A percentile compares a stretch with the other conserved stretches of the same genome.
Conservation (phyloP, 2,329 filamentous ascomycete species). For the Beauveria caledonica region DNA sequence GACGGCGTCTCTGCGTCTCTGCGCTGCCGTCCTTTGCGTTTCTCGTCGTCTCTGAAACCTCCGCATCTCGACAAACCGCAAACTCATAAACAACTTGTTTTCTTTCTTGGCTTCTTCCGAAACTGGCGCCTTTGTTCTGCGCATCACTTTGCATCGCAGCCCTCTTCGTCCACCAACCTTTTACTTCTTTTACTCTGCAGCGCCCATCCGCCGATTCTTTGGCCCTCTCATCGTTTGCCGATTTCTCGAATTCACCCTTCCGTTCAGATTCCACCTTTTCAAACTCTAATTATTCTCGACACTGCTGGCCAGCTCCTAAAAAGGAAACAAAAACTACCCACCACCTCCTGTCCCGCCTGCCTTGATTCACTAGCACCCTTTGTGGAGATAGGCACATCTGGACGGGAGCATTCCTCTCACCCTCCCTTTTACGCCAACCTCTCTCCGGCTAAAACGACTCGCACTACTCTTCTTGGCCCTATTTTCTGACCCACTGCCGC, state of each 20-base stretch:
- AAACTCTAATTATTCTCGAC: neutral
- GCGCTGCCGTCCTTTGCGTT: neutral
- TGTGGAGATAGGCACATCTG: conserved; percentile 2
- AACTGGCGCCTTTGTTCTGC: neutral
- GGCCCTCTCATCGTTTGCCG: neutral
- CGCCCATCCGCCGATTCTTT: neutral
- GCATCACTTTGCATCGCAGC: neutral
- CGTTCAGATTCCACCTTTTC: neutral
- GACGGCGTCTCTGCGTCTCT: neutral
- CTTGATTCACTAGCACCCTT: conserved; percentile 15
- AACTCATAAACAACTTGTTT: neutral
- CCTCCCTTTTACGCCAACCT: neutral
- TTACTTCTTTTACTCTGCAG: neutral
- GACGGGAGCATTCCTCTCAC: conserved; percentile 2
- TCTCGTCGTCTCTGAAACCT: conserved; percentile 4
- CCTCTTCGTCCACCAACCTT: neutral
- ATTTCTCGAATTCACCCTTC: neutral
- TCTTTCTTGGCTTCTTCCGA: neutral
- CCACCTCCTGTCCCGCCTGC: conserved; percentile 8
- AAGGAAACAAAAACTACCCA: neutral
- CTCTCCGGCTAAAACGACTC: neutral
- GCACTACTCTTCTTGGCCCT: neutral
- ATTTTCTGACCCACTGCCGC: neutral
- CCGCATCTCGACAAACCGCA: neutral
- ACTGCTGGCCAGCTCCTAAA: neutral